Base-by-base conservation (phyloP, 108 stramenopile genomes). In the Aureococcus anophagefferens region DNA sequence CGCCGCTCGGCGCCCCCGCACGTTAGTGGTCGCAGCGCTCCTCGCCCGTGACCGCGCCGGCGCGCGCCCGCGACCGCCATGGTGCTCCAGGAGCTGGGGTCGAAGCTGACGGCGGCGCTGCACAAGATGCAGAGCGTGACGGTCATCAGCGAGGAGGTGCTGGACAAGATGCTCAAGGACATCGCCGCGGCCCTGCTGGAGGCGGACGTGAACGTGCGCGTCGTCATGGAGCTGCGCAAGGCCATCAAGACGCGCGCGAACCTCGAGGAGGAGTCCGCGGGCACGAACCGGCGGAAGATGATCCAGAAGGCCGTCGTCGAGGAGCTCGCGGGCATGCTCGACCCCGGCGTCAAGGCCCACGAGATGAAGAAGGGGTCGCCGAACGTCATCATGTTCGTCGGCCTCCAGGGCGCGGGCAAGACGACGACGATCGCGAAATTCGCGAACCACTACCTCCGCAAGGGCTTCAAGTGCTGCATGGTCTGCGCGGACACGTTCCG, bases 401-500 rank as follows among this genome's bases (percentile, higher is more conserved):
- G 97, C 40, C 77, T 98, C 33, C 97, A 98, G 78, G 97, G 97
- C 9, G 90, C 94, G 21, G 97, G 97, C 18, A 98, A 98, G 77
- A 98, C 97, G 31, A 98, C 97, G 0, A 87, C 97, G 59, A 94
- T 98, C 71, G 97, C 95, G 67, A 98, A 98, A 71, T 94, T 85
- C 70, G 97, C 97, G 34, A 89, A 96, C 81, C 93, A 96, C 77
- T 96, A 95, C 76, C 87, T 88, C 68, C 78, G 88, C 4, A 83
- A 86, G 32, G 91, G 90, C 17, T 93, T 83, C 86, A 92, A 91
- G 80, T 88, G 88, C 35, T 80, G 79, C 68, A 96, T 98, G 97
- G 95, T 98, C 4, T 98, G 97, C 81, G 93, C 93, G 44, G 97
- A 98, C 81, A 96, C 95, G 67, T 98, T 98, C 77, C 90, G 97